Evolutionary conservation across 768 basidiomycete species (phyloP).

Genomic region (Tephrocybe sp.): DNA sequence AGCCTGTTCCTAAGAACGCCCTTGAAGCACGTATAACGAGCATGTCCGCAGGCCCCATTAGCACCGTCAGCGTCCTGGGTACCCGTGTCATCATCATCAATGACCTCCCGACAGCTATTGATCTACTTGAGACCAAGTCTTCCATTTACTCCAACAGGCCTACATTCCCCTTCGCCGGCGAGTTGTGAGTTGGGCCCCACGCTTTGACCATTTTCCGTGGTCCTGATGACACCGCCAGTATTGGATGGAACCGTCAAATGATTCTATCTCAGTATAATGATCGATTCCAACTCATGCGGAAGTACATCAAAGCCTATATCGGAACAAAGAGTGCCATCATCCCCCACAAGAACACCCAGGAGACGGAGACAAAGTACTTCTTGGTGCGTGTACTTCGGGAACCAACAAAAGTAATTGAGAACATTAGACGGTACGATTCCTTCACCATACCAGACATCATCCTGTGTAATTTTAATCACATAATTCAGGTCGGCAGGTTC

Average conservation of each 20-base stretch:
- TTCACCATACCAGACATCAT: no score
- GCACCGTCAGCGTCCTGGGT: slow-evolving; percentile 15
- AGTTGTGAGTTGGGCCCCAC: slow-evolving; percentile 15
- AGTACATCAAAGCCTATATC: slow-evolving; percentile 16
- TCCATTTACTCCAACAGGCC: slow-evolving; percentile 20
- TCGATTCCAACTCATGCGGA: slow-evolving; percentile 19
- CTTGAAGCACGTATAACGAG: neutral
- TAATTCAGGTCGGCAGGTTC: slow-evolving; percentile 15
- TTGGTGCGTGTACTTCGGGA: slow-evolving; percentile 15
- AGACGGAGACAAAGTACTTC: slow-evolving; percentile 17
- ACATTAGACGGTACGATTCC: slow-evolving; percentile 12
- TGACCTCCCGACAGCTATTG: slow-evolving; percentile 17
- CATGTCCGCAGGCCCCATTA: slow-evolving; percentile 12
- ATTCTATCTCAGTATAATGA: slow-evolving; percentile 20
- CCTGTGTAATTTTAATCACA: neutral
- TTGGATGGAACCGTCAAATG: slow-evolving; percentile 21
- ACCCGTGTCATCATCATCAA: slow-evolving; percentile 19
- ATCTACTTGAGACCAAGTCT: slow-evolving; percentile 18
- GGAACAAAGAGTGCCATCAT: slow-evolving; percentile 15
- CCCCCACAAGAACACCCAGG: slow-evolving; percentile 10
- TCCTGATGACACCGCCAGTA: slow-evolving; percentile 3
- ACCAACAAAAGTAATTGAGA: slow-evolving; percentile 11
- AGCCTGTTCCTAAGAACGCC: neutral
- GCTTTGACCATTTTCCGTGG: neutral
- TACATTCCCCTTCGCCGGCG: slow-evolving; percentile 18